These are phyloP conservation scores for Verticillium longisporum DNA, from an alignment of 2,329 filamentous ascomycete species.

Conservation along the genomic window DNA sequence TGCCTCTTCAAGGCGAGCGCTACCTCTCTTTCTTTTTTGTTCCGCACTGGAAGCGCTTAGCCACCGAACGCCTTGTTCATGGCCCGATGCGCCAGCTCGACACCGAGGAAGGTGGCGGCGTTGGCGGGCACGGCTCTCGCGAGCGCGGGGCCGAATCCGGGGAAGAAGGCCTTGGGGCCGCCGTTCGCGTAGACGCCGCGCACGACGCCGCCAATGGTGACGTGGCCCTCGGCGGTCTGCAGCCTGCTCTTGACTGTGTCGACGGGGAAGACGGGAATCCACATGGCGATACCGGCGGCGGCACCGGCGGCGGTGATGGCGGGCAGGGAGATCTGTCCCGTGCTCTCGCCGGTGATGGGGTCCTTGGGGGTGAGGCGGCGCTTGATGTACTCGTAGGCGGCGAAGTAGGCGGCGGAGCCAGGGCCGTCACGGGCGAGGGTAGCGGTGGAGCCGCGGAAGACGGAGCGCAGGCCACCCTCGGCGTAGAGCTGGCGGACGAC, in stretches of 20 bases:
- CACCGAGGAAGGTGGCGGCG: conserved; percentile 86
- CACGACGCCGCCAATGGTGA: conserved; percentile 74
- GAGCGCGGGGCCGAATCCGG: conserved; percentile 87
- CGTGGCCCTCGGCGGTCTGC: conserved; percentile 83
- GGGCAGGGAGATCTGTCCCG: conserved; percentile 69
- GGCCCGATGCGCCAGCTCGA: conserved; percentile 75
- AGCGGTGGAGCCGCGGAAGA: conserved; percentile 86
- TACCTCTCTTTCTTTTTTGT: not conserved
- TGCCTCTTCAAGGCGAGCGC: too few species aligned
- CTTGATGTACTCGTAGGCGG: conserved; percentile 96
- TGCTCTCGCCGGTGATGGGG: conserved; percentile 61
- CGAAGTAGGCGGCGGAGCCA: conserved; percentile 91
- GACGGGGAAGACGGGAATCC: conserved; percentile 96
- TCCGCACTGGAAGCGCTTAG: not conserved
- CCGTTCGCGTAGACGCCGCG: conserved; percentile 76
- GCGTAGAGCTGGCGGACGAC: conserved; percentile 90
- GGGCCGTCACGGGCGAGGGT: conserved; percentile 92
- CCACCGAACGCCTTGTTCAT: conserved; percentile 68
- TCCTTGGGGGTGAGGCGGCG: conserved; percentile 80
- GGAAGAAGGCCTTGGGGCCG: conserved; percentile 90
- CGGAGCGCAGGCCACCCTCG: conserved; percentile 81
- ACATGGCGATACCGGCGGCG: conserved; percentile 93
- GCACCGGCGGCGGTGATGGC: conserved; percentile 85
- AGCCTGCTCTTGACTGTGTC: conserved; percentile 93
- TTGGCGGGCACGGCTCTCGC: conserved; percentile 93